Base-by-base conservation (phyloP, 2,329 filamentous ascomycete species). In the Aciculosporium take region DNA sequence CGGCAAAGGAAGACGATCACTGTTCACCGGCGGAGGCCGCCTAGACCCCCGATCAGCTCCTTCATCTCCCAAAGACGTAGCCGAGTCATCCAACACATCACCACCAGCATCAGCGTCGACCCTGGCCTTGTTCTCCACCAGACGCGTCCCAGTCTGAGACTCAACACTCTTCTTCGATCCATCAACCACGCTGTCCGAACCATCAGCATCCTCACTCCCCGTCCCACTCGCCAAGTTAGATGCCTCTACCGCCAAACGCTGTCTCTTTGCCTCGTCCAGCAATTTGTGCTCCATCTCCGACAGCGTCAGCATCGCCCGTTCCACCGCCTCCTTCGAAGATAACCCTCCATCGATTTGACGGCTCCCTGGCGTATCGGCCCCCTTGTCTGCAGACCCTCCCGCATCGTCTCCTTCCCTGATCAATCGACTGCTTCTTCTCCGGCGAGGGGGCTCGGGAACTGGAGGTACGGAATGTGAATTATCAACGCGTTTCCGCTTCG, bases 1-100 rank as follows among this genome's bases (percentile, higher is more conserved):
- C 0, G 88, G 89, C 18, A 95, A 60, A 20, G 89, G 89, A 17
- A 95, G 67, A 53, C 80, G 84, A 48, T 75, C 74, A 55, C 86
- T 94, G 53, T 95, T 83, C 13, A 94, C 77, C 0, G 87, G 76
- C 6, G 86, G 85, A 10, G 81, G 73, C 42, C 85, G 68, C 37
- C 50, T 57, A 3, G 65, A 62, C 1, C 60, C 63, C n/a, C 63
- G 56, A 9, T 65, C 59, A 0, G 51, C 44, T 25, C 13, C 30
- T 30, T 41, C 41, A 20, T 37, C 41, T 5, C 36, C 44, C 39
- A 36, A 4, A 5, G 24, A 5, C 17, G 15, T 43, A 34, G 6
- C 28, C 38, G 3, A 15, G 18, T 7, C n/a, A n/a, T n/a, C n/a
- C n/a, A n/a, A n/a, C n/a, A n/a, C n/a, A n/a, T n/a, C n/a, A n/a